Base-by-base conservation (phyloP, 1,284 basidiomycete species). In the Cryptococcus deneoformans region DNA sequence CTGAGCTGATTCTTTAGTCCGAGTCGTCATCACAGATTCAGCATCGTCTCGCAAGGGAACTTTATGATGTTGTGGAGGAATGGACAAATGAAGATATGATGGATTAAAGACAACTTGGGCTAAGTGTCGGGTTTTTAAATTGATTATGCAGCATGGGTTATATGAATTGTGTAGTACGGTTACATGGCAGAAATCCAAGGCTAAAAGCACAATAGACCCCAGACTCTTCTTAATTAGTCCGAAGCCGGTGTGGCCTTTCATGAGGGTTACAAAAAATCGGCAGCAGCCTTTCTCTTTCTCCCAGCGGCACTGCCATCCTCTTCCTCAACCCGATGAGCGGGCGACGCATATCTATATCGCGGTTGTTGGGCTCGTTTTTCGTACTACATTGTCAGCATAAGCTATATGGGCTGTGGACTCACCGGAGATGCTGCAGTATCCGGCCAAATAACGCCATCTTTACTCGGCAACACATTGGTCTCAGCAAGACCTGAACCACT, bases 11-110 rank as follows among this genome's bases (percentile, higher is more conserved):
- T 39, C 29, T 29, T 29, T 29, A 67, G 60, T 50, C 57, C 10
- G 90, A 92, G 78, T 86, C 81, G n/a, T 82, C 84, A 0, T 69
- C 77, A 46, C 83, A 90, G 49, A 87, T 87, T 0, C 93, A 97
- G 72, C 85, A 86, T 62, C 82, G 89, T 45, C 84, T 94, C 16
- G 85, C 92, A 47, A 81, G 80, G 62, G 89, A 93, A 66, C 90
- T 94, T 70, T 95, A 94, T 70, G 82, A 83, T 3, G 87, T 85
- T 2, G 86, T 93, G 6, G 85, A 87, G 55, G 90, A 95, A 60
- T 83, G 82, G 69, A 67, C 66, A 0, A 60, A 56, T 20, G 53
- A 53, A 37, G 62, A 64, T 43, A 64, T 64, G 62, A 46, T 39
- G 43, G 7, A 20, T 29, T 29, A 4, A 29, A 29, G 29, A 29